Evolutionary conservation across 1,139 yeast species (phyloP).

Genomic region (Pneumocystis wakefieldiae): DNA sequence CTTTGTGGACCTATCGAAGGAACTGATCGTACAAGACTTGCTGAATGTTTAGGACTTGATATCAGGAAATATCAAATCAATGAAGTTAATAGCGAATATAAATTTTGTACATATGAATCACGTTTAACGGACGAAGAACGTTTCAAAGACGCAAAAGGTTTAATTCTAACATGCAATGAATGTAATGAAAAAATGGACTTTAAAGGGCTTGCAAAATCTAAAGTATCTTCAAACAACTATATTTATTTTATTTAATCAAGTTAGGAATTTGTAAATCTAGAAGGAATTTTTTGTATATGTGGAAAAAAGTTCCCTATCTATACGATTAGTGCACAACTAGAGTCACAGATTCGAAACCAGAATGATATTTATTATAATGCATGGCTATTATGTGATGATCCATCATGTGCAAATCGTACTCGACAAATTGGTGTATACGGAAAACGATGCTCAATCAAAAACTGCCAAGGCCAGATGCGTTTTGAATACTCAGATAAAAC

Average conservation of each 20-base stretch:
- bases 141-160: slow-evolving; percentile 46
- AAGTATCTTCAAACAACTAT: slow-evolving; percentile 24
- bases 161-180: slow-evolving; percentile 42
- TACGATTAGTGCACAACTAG: slow-evolving; percentile 56
- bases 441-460: slow-evolving; percentile 45
- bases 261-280: not conserved
- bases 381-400: slow-evolving; percentile 72
- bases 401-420: slow-evolving; percentile 66
- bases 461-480: slow-evolving; percentile 49
- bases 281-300: not conserved
- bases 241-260: not conserved
- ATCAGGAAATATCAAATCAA: slow-evolving; percentile 41
- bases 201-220: slow-evolving; percentile 57
- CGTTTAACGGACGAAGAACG: slow-evolving; percentile 71
- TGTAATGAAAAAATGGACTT: slow-evolving; percentile 47
- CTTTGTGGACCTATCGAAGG: slow-evolving; percentile 77
- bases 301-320: slow-evolving; percentile 34
- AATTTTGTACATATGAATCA: slow-evolving; percentile 63
- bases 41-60: slow-evolving; percentile 65
- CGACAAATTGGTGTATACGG: slow-evolving; percentile 86
- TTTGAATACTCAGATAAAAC: slow-evolving; percentile 65
- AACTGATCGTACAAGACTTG: slow-evolving; percentile 64
- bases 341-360: slow-evolving; percentile 49
- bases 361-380: slow-evolving; percentile 71
- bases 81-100: slow-evolving; percentile 22